Evolutionary conservation across 2,329 filamentous ascomycete genomes (phyloP).

Genomic region (Ophiobolus disseminans): DNA sequence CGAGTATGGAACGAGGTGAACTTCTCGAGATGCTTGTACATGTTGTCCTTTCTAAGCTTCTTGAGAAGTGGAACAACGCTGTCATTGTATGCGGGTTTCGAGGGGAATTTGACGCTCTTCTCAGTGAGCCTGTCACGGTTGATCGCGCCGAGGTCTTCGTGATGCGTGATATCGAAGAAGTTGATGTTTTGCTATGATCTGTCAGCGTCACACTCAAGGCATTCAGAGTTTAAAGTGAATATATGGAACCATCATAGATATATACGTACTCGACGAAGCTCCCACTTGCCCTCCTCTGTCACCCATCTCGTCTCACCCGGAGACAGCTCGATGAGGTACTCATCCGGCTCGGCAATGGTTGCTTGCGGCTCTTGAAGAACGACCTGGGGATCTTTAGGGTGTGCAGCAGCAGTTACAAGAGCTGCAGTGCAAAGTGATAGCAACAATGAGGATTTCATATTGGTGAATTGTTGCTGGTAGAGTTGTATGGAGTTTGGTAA

Average conservation of each 20-base stretch:
- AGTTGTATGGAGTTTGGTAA: conserved; percentile 7
- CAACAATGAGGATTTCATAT: conserved; percentile 45
- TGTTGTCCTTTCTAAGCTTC: conserved; percentile 75
- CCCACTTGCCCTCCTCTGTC: conserved; percentile 95
- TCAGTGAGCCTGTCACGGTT: conserved; percentile 28
- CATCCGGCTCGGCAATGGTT: conserved; percentile 38
- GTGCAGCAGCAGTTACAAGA: conserved; percentile 35
- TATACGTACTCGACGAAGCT: conserved; percentile 74
- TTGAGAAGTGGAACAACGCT: conserved; percentile 71
- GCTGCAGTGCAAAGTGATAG: conserved; percentile 42
- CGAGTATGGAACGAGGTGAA: conserved; percentile 82
- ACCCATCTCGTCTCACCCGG: conserved; percentile 86
- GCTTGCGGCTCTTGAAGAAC: conserved; percentile 39
- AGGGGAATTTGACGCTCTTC: conserved; percentile 68
- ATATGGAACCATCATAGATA: too few species aligned
- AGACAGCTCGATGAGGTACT: conserved; percentile 77
- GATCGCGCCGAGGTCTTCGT: conserved; percentile 66
- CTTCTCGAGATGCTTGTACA: conserved; percentile 78
- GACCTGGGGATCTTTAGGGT: conserved; percentile 35
- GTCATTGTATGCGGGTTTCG: conserved; percentile 68
- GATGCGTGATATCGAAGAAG: conserved; percentile 94
- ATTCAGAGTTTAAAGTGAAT: background rate
- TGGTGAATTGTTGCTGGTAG: conserved; percentile 9
- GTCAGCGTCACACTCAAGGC: conserved; percentile 22
- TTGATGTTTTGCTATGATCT: conserved; percentile 73